A percentile compares a stretch with the other conserved stretches of the same genome.
Evolutionary conservation across 2,329 filamentous ascomycete genomes (phyloP).

Genomic region (Neonectria coccinea): DNA sequence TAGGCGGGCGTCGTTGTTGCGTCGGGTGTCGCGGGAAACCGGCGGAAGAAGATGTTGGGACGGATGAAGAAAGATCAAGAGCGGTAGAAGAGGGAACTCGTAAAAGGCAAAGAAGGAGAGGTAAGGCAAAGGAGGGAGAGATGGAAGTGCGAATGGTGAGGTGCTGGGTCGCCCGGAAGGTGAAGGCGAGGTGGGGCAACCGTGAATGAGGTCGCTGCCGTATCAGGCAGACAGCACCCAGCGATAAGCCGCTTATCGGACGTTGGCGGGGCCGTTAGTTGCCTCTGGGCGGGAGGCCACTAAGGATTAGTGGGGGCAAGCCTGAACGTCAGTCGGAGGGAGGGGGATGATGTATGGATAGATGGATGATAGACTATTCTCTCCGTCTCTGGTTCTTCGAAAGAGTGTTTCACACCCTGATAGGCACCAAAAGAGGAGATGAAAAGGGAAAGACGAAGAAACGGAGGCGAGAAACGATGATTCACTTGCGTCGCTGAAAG

Average conservation of each 20-base stretch:
- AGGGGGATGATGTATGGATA: constrained; percentile 1
- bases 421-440: neutral
- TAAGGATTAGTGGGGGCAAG: constrained; percentile 21
- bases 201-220: constrained; percentile 42
- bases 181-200: constrained; percentile 48
- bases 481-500: constrained; percentile 3
- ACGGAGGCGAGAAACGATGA: neutral
- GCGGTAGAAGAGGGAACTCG: constrained; percentile 5
- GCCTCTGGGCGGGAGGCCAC: constrained; percentile 16
- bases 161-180: constrained; percentile 42
- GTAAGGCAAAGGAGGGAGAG: constrained; percentile 21
- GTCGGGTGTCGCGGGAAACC: constrained; percentile 3
- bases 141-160: constrained; percentile 29
- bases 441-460: neutral
- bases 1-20: constrained; percentile 1
- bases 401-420: neutral
- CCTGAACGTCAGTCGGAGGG: constrained; percentile 9
- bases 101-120: constrained; percentile 16
- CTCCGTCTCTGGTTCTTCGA: neutral
- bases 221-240: constrained; percentile 49
- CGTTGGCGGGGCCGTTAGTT: constrained; percentile 33
- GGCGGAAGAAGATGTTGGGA: neutral
- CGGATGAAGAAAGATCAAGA: constrained; percentile 1
- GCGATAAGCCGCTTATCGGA: constrained; percentile 48
- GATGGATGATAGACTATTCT: neutral